Conservation (phyloP, 2,329 filamentous ascomycete genomes). For the Monosporascus ibericus region DNA sequence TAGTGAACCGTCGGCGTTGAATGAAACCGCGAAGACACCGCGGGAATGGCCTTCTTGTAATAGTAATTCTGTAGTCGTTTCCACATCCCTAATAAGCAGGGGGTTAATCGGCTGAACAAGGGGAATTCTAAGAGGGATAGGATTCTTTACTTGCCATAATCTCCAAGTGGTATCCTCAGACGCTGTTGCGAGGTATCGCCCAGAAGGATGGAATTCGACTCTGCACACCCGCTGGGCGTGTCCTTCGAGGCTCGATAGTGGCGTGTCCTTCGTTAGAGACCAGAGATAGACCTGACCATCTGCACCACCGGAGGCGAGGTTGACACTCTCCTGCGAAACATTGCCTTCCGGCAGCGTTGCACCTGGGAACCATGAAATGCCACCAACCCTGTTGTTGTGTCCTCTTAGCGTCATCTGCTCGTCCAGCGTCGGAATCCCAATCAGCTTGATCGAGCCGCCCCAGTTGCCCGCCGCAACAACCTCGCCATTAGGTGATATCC, state of each 20-base stretch:
- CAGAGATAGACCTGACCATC: conserved; percentile 86
- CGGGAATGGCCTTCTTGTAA: conserved; percentile 92
- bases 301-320: conserved; percentile 84
- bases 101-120: conserved; percentile 28
- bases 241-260: conserved; percentile 72
- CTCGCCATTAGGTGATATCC: conserved; percentile 81
- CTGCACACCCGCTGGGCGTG: conserved; percentile 85
- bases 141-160: conserved; percentile 59
- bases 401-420: conserved; percentile 71
- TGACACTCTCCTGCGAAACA: conserved; percentile 68
- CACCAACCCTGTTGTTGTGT: conserved; percentile 84
- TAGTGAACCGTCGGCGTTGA: conserved; percentile 86
- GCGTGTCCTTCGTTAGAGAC: conserved; percentile 82
- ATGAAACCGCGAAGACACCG: conserved; percentile 84
- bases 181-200: conserved; percentile 82
- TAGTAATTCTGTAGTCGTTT: conserved; percentile 75
- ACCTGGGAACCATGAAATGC: conserved; percentile 83
- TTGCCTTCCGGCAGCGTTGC: conserved; percentile 66
- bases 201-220: conserved; percentile 91
- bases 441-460: conserved; percentile 81
- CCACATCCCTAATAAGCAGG: conserved; percentile 38
- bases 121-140: background rate
- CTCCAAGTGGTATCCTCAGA: conserved; percentile 97
- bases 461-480: conserved; percentile 87
- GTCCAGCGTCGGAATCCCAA: conserved; percentile 76